Evolutionary conservation across 306 rosid species (phyloP).

Genomic region (Carpinus viminea): DNA sequence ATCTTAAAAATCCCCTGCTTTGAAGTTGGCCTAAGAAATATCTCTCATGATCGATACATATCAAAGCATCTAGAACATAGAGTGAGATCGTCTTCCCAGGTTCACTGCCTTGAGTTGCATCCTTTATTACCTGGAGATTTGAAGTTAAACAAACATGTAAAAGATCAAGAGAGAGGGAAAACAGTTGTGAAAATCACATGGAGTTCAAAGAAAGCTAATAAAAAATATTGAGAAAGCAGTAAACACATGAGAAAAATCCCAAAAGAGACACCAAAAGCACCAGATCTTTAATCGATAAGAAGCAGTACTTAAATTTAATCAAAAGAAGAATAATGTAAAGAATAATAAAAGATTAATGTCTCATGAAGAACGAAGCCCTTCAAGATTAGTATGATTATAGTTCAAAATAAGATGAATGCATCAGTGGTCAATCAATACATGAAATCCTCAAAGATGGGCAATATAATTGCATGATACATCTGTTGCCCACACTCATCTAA

Average conservation of each 20-base stretch:
- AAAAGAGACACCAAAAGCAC: background rate
- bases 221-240: background rate
- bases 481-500: conserved; percentile 8
- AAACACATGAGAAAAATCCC: background rate
- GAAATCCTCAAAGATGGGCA: no score
- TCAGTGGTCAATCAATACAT: no score
- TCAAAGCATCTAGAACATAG: conserved; percentile 83
- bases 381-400: background rate
- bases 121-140: conserved; percentile 74
- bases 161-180: conserved; percentile 6
- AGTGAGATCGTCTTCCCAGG: conserved; percentile 88
- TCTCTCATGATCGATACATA: conserved; percentile 83
- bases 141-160: conserved; percentile 17
- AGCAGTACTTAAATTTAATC: background rate
- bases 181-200: background rate
- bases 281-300: background rate
- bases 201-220: background rate
- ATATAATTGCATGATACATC: no score
- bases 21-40: conserved; percentile 88
- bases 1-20: conserved; percentile 86
- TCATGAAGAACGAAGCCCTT: background rate
- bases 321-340: no score
- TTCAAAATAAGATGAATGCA: background rate
- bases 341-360: background rate
- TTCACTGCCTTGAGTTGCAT: conserved; percentile 91